A percentile compares a stretch with the other conserved stretches of the same genome.
phyloP scores from a whole-genome alignment of 2,329 filamentous ascomycete genomes.

The Trichoderma sp. region DNA sequence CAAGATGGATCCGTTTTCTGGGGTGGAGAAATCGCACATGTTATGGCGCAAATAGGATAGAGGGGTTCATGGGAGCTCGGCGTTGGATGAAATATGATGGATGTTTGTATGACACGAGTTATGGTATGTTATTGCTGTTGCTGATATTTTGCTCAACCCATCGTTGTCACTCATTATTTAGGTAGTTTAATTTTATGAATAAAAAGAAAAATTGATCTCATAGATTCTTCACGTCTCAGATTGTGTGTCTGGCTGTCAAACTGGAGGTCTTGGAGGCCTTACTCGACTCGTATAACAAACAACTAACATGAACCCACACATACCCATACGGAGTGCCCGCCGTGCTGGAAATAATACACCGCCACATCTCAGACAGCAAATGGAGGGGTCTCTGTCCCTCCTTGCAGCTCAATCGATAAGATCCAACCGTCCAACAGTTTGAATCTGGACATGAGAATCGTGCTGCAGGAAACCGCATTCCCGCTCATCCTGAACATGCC shows the following conservation, averaged over 20 bases:
- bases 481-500: neutral
- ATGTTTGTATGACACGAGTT: neutral
- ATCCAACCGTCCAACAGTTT: neutral
- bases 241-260: neutral
- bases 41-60: neutral
- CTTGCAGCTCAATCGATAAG: neutral
- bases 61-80: neutral
- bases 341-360: slow-evolving; percentile 1
- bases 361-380: neutral
- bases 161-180: neutral
- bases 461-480: neutral
- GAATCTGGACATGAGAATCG: neutral
- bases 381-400: neutral
- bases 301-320: neutral
- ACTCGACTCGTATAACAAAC: neutral
- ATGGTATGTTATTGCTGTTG: neutral
- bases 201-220: neutral
- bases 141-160: neutral
- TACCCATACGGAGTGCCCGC: slow-evolving; percentile 7
- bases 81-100: neutral
- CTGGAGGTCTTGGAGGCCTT: neutral
- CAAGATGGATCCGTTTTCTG: neutral
- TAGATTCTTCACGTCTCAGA: neutral
- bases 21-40: neutral
- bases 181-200: neutral